Conservation (phyloP, 768 basidiomycete genomes). For the Naganishia friedmannii region DNA sequence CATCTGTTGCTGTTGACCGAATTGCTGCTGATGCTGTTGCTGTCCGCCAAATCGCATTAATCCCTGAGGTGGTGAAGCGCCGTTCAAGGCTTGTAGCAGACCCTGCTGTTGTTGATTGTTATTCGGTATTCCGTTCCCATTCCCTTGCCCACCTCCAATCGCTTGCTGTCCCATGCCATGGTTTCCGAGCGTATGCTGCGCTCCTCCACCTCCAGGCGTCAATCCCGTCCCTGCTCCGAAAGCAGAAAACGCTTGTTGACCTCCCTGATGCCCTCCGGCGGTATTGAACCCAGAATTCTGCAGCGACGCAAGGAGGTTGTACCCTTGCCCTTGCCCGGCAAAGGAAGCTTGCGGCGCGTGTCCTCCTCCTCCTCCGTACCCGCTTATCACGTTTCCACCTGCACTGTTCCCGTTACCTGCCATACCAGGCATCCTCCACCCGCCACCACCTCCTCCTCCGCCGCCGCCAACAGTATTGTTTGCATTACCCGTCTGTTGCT, state of each 20-base stretch:
- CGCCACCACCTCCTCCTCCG: conserved; percentile 5
- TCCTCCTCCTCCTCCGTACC: not conserved
- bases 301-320: too few species aligned
- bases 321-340: too few species aligned
- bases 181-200: not conserved
- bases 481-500: not conserved
- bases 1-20: not conserved
- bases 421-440: conserved; percentile 10
- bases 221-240: conserved; percentile 1
- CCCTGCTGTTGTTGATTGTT: not conserved
- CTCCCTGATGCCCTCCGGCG: too few species aligned
- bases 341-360: not conserved
- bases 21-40: not conserved
- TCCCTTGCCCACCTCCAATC: not conserved
- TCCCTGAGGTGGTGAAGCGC: not conserved
- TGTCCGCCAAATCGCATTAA: not conserved
- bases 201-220: not conserved
- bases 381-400: not conserved
- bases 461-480: not conserved
- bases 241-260: not conserved
- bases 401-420: not conserved
- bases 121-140: not conserved
- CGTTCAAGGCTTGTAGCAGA: not conserved
- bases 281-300: too few species aligned
- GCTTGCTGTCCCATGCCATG: not conserved